phyloP scores from a whole-genome alignment of 768 basidiomycete species.

The Zangia roseola region DNA sequence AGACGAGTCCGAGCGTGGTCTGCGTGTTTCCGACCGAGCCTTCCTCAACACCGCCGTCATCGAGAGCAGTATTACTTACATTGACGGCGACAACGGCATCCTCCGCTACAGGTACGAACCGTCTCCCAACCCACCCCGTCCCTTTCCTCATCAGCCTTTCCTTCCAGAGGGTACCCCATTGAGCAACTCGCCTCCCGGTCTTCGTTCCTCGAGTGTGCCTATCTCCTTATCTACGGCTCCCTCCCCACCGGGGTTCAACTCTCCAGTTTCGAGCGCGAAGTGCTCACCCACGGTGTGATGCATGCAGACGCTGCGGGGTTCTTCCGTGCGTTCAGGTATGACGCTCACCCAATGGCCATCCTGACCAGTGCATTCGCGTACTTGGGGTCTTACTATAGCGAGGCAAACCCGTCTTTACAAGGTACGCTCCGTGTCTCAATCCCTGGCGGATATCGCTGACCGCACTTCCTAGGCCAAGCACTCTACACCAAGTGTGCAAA shows the following conservation, averaged over 20 bases:
- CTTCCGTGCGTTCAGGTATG: slow-evolving; percentile 78
- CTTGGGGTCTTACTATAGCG: slow-evolving; percentile 82
- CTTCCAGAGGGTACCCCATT: slow-evolving; percentile 81
- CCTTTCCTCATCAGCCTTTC: neutral
- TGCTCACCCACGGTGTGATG: slow-evolving; percentile 70
- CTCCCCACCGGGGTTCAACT: slow-evolving; percentile 66
- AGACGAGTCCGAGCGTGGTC: slow-evolving; percentile 80
- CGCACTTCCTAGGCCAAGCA: slow-evolving; percentile 55
- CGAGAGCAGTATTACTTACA: slow-evolving; percentile 81
- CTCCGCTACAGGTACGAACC: slow-evolving; percentile 70
- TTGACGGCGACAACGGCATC: slow-evolving; percentile 87
- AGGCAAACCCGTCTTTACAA: slow-evolving; percentile 86
- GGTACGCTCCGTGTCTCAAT: slow-evolving; percentile 38
- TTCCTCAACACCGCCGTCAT: slow-evolving; percentile 84
- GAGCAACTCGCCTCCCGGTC: slow-evolving; percentile 84
- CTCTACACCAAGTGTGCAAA: slow-evolving; percentile 71
- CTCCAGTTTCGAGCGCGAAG: slow-evolving; percentile 65
- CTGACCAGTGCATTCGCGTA: slow-evolving; percentile 86
- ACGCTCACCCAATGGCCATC: slow-evolving; percentile 92
- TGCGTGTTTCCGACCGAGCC: slow-evolving; percentile 76
- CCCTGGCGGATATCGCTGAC: slow-evolving; percentile 1
- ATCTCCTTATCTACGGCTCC: slow-evolving; percentile 85
- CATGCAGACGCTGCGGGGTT: slow-evolving; percentile 70
- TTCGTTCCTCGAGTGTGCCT: slow-evolving; percentile 77
- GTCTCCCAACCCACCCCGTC: neutral